Percentiles rank a stretch among this genome's conserved stretches.
Conservation (phyloP, 495 filamentous ascomycete genomes). For the Ramalina peruviana region DNA sequence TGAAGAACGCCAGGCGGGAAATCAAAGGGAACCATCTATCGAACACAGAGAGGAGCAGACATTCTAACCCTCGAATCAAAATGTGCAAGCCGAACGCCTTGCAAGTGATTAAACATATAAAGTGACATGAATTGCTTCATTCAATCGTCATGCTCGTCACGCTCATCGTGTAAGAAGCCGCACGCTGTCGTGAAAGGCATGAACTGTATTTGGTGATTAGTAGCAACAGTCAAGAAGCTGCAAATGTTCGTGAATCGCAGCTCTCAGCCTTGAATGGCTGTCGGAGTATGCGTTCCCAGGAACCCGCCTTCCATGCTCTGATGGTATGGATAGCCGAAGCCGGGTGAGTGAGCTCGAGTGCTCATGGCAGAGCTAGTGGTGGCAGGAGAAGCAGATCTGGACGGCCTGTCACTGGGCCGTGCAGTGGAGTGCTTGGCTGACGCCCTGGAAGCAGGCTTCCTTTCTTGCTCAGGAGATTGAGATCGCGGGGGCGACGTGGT, state of each 20-base stretch:
- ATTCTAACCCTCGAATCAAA: too few relatives aligned
- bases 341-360: constrained; percentile 24
- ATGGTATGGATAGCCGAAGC: constrained; percentile 29
- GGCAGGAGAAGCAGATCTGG: constrained; percentile 19
- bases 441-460: constrained; percentile 7
- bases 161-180: neutral
- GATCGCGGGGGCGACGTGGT: constrained; percentile 7
- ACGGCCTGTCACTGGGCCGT: constrained; percentile 16
- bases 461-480: constrained; percentile 13
- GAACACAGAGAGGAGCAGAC: too few relatives aligned
- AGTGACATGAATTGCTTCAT: too few relatives aligned
- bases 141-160: neutral
- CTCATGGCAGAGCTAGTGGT: constrained; percentile 9
- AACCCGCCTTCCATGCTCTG: constrained; percentile 27
- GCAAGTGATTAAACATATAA: too few relatives aligned
- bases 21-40: too few relatives aligned
- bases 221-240: neutral
- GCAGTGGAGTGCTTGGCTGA: constrained; percentile 12
- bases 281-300: constrained; percentile 32
- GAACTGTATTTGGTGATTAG: neutral
- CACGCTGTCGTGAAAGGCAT: constrained; percentile 3
- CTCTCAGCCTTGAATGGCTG: constrained; percentile 30
- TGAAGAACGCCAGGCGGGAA: too few relatives aligned
- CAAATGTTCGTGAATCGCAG: neutral
- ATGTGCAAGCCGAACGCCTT: too few relatives aligned